Base-by-base conservation (phyloP, 495 filamentous ascomycete species). In the Penicillium desertorum region DNA sequence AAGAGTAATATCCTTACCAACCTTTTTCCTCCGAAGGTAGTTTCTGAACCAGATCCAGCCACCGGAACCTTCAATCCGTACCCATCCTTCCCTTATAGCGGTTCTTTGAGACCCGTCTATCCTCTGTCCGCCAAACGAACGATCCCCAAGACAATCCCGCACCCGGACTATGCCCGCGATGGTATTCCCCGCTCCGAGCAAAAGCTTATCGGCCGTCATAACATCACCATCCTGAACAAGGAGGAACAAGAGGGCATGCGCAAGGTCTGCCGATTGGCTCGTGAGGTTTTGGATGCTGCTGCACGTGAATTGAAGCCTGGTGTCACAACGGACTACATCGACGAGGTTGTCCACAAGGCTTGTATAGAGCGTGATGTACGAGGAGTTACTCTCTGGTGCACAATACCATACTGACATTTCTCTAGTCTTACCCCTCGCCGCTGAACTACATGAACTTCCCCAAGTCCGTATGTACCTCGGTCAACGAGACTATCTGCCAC, bases 401-500 rank as follows among this genome's bases (percentile, higher is more conserved):
- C 5, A 23, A 45, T n/a, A 19, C 29, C 58, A 74, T 44, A 63
- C 67, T 56, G n/a, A 34, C 48, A 54, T 20, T 4, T 14, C 4
- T 30, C n/a, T 51, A 98, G 94, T 89, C 92, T 12, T 99, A 99
- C 65, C 94, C 94, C 0, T 99, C 94, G 0, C 91, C 93, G 2
- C 75, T 99, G 9, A 99, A 99, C 77, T 99, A 99, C 71, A 85
- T 86, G 79, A 79, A 91, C 70, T 99, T 97, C 78, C 94, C 94
- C 54, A 99, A 99, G 79, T 99, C 94, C 2, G 86, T 97, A 45
- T 99, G 94, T 73, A 98, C 92, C 1, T 96, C 92, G 2, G 68
- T 88, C 57, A 99, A 99, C 77, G 94, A 99, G 74, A 87, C 96
- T 55, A 98, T 99, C 67, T 95, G 91, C 74, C 91, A 96, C 78